These are phyloP conservation scores for Capronia epimyces DNA, from an alignment of 2,329 filamentous ascomycete genomes.

Conservation along the genomic window DNA sequence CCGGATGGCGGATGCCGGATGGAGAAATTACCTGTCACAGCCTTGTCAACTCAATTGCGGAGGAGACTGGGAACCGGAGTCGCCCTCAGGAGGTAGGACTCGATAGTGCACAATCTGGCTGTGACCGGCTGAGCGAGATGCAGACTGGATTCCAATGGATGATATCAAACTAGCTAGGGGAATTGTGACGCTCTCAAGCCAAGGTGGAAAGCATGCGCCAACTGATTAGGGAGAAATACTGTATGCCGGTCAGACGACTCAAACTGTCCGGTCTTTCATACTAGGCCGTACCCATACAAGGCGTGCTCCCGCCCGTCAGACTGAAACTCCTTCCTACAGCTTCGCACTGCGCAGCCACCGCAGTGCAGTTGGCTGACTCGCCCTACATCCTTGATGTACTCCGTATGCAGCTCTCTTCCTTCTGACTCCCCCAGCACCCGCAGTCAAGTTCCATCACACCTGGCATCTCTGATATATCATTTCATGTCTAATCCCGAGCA, in stretches of 20 bases:
- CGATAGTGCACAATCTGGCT: neutral
- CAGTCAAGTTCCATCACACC: neutral
- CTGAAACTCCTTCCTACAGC: neutral
- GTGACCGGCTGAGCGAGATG: too few relatives aligned
- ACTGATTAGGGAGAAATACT: too few relatives aligned
- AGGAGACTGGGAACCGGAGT: neutral
- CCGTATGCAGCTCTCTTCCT: neutral
- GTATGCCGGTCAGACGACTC: too few relatives aligned
- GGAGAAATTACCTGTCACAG: conserved; percentile 2
- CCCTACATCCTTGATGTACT: neutral
- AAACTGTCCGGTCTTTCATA: too few relatives aligned
- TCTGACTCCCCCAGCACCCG: neutral
- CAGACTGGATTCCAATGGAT: too few relatives aligned
- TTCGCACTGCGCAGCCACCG: neutral
- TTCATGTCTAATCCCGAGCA: neutral
- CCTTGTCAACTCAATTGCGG: neutral
- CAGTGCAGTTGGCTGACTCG: neutral
- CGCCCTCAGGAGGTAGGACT: neutral
- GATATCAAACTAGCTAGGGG: too few relatives aligned
- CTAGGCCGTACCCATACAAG: too few relatives aligned
- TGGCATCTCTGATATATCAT: neutral
- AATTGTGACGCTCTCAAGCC: too few relatives aligned
- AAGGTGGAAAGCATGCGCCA: too few relatives aligned
- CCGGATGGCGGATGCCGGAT: neutral
- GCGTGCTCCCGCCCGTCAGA: too few relatives aligned